phyloP scores from a whole-genome alignment of 257 asterid genomes.

The Ilex asprella region DNA sequence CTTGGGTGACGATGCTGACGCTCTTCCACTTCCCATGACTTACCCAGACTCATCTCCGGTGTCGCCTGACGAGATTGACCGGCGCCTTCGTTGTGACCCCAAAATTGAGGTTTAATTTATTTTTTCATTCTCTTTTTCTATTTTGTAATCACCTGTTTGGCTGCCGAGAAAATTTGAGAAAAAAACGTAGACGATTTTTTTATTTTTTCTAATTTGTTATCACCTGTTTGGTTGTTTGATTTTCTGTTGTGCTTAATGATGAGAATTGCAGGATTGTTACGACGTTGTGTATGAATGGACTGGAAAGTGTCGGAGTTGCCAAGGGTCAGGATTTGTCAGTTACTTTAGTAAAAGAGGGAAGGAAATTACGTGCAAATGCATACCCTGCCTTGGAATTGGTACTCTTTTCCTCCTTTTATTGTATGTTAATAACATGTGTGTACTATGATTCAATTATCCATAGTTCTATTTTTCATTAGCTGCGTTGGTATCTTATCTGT shows the following conservation, averaged over 20 bases:
- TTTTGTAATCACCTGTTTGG: too few species aligned
- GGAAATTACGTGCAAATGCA: conserved; percentile 85
- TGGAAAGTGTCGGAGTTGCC: conserved; percentile 92
- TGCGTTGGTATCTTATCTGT: too few species aligned
- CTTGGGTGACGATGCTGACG: conserved; percentile 55
- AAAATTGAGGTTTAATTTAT: conserved; percentile 29
- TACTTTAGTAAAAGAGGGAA: conserved; percentile 78
- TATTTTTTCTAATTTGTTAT: neutral
- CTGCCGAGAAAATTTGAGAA: too few species aligned
- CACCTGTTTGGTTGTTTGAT: conserved; percentile 3
- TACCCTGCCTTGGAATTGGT: conserved; percentile 93
- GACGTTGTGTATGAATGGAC: conserved; percentile 93
- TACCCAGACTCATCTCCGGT: conserved; percentile 60
- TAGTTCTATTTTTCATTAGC: too few species aligned
- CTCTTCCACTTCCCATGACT: conserved; percentile 85
- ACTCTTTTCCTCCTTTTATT: conserved; percentile 8
- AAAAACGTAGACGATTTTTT: too few species aligned
- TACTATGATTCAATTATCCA: neutral
- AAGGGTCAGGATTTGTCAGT: conserved; percentile 84
- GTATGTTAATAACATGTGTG: neutral
- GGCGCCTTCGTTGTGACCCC: conserved; percentile 70
- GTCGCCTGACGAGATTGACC: conserved; percentile 56
- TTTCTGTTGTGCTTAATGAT: neutral
- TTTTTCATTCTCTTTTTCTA: too few species aligned
- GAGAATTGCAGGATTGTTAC: conserved; percentile 64